Conservation (phyloP, 306 rosid genomes). For the Astragalus glycyphyllos region DNA sequence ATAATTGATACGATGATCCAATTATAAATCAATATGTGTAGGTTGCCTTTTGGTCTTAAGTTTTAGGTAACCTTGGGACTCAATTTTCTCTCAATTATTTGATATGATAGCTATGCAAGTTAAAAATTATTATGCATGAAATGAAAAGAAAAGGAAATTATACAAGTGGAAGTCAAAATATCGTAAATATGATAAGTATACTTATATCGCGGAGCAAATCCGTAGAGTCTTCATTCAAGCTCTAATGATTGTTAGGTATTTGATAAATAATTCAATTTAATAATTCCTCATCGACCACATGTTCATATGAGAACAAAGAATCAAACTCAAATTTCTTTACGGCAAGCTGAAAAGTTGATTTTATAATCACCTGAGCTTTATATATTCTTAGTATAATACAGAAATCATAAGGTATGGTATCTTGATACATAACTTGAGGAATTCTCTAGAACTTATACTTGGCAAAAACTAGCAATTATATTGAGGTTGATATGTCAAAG, state of each 20-base stretch:
- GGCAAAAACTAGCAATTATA: too few relatives aligned
- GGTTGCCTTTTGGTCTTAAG: slow-evolving; percentile 36
- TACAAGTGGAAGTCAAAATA: slow-evolving; percentile 39
- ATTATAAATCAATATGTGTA: background rate
- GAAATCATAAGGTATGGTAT: background rate
- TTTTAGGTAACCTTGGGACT: slow-evolving; percentile 22
- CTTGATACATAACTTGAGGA: background rate
- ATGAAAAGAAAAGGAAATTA: slow-evolving; percentile 33
- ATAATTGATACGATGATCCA: slow-evolving; percentile 22
- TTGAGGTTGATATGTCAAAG: too few relatives aligned
- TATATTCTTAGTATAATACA: too few relatives aligned
- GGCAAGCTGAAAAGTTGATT: slow-evolving; percentile 32
- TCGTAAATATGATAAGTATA: slow-evolving; percentile 36
- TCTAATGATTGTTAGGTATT: slow-evolving; percentile 32
- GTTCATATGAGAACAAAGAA: slow-evolving; percentile 32
- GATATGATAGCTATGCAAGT: slow-evolving; percentile 46
- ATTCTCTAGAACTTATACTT: background rate
- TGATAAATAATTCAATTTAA: slow-evolving; percentile 31
- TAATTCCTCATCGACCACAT: slow-evolving; percentile 22
- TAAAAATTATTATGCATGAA: slow-evolving; percentile 43
- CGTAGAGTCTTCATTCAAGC: slow-evolving; percentile 36
- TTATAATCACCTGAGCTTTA: background rate
- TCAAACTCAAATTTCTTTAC: slow-evolving; percentile 34
- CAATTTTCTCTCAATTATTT: slow-evolving; percentile 43
- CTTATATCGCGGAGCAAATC: slow-evolving; percentile 33